Percentiles rank a stretch among this genome's conserved stretches.
These are phyloP conservation scores for Boletus vinaceobasis DNA, from an alignment of 768 basidiomycete genomes.

Conservation along the genomic window DNA sequence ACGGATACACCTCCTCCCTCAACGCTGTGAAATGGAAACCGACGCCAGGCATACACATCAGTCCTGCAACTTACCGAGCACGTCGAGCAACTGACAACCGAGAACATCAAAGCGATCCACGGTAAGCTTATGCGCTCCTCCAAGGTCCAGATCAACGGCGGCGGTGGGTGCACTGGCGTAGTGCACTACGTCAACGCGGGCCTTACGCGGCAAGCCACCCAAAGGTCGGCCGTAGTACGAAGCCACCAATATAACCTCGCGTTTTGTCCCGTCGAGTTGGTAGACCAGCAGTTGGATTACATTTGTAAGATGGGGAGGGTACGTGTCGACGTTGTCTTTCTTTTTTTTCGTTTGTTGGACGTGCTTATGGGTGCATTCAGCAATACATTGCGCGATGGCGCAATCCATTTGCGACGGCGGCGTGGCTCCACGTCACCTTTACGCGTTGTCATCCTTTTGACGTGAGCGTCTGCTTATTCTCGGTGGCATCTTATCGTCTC, in stretches of 20 bases:
- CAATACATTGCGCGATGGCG: conserved; percentile 38
- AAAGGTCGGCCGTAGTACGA: conserved; percentile 29
- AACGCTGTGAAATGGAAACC: neutral
- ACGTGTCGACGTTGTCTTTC: neutral
- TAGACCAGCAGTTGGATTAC: conserved; percentile 33
- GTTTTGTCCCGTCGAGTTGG: conserved; percentile 28
- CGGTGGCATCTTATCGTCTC: neutral
- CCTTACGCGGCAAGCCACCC: conserved; percentile 25
- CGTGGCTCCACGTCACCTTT: conserved; percentile 34
- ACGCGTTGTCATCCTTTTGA: conserved; percentile 36
- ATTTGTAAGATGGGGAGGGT: conserved; percentile 35
- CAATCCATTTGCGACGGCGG: conserved; percentile 36
- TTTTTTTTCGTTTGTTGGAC: neutral
- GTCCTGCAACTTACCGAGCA: conserved; percentile 22
- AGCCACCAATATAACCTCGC: conserved; percentile 34
- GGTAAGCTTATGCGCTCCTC: conserved; percentile 31
- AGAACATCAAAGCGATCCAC: conserved; percentile 28
- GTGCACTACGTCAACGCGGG: conserved; percentile 32
- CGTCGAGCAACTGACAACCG: conserved; percentile 27
- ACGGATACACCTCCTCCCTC: neutral
- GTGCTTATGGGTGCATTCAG: conserved; percentile 6
- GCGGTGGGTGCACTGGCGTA: neutral
- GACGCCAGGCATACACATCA: conserved; percentile 23
- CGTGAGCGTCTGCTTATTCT: conserved; percentile 13
- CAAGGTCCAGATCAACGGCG: conserved; percentile 25